Base-by-base conservation (phyloP, 352 stramenopile genomes). In the Pythium volutum region DNA sequence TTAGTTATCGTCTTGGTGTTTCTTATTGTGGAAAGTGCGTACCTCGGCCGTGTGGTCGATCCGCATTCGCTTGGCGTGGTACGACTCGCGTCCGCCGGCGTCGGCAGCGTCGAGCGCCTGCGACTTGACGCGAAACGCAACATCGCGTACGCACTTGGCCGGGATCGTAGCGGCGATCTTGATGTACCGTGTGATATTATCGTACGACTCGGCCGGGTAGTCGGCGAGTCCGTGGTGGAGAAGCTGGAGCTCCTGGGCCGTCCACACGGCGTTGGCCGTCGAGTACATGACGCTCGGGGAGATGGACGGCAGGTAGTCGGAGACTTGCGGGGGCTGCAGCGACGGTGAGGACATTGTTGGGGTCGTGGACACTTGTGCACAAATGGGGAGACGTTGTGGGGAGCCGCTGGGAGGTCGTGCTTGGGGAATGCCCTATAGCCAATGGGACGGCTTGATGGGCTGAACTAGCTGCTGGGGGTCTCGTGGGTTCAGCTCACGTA, bases 111-210 rank as follows among this genome's bases (percentile, higher is more conserved):
- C 67, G 45, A 64, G 57, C n/a, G 56, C 31, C 26, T 81, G 65
- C 3, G 69, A 64, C 54, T 84, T 84, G 50, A 83, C 75, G 50
- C 87, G 84, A 57, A 84, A 88, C 27, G 84, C 80, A 18, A 93
- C 81, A 58, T 93, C 81, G 4, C 84, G 81, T 12, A 90, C 81
- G 54, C 76, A 87, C 56, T 90, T 93, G 16, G 64, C 71, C 9
- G 81, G 81, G 33, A 93, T 62, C 36, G 65, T 76, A 9, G 81
- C 80, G 4, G 84, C 84, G 53, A 91, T 84, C 62, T 90, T 90
- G 69, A 91, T 89, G 70, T 89, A 93, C 10, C 81, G 76, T n/a
- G 84, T 93, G 49, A 91, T 77, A 53, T 88, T 89, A 59, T 91
- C 81, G 62, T 81, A 88, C 27, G 81, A 59, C 45, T 87, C 75